phyloP scores from a whole-genome alignment of 768 basidiomycete species.

The Calocera cornea region DNA sequence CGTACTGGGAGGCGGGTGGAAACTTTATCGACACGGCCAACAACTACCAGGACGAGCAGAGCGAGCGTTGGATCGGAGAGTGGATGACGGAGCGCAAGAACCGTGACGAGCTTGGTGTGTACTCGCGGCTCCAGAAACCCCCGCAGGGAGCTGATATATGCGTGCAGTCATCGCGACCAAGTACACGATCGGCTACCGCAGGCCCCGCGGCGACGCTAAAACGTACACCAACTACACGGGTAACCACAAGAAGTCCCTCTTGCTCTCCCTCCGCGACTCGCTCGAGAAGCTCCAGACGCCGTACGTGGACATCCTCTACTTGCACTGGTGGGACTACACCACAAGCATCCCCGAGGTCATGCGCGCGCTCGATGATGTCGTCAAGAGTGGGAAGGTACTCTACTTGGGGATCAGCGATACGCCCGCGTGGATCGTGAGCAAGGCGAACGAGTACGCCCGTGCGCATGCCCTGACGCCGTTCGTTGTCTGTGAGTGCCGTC shows the following conservation, averaged over 20 bases:
- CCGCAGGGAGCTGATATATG: neutral
- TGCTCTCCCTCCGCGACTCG: conserved; percentile 18
- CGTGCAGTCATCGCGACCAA: conserved; percentile 3
- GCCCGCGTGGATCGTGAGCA: conserved; percentile 33
- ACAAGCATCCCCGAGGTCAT: conserved; percentile 36
- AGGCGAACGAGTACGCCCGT: conserved; percentile 39
- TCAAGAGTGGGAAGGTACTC: conserved; percentile 32
- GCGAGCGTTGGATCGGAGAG: conserved; percentile 30
- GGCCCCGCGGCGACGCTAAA: neutral
- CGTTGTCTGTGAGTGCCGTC: conserved; percentile 24
- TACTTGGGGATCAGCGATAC: conserved; percentile 20
- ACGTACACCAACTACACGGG: conserved; percentile 30
- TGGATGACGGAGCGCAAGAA: conserved; percentile 28
- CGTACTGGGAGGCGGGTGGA: conserved; percentile 20
- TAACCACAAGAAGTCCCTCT: conserved; percentile 28
- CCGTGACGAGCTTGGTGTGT: conserved; percentile 30
- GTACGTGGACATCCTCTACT: conserved; percentile 46
- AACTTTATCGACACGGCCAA: conserved; percentile 25
- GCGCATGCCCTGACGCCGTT: conserved; percentile 39
- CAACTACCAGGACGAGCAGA: conserved; percentile 24
- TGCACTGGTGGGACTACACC: conserved; percentile 40
- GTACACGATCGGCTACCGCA: neutral
- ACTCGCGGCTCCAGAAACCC: conserved; percentile 19
- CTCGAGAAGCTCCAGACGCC: conserved; percentile 41
- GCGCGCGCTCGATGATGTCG: conserved; percentile 32